Base-by-base conservation (phyloP, 768 basidiomycete genomes). In the Auricularia heimuer region DNA sequence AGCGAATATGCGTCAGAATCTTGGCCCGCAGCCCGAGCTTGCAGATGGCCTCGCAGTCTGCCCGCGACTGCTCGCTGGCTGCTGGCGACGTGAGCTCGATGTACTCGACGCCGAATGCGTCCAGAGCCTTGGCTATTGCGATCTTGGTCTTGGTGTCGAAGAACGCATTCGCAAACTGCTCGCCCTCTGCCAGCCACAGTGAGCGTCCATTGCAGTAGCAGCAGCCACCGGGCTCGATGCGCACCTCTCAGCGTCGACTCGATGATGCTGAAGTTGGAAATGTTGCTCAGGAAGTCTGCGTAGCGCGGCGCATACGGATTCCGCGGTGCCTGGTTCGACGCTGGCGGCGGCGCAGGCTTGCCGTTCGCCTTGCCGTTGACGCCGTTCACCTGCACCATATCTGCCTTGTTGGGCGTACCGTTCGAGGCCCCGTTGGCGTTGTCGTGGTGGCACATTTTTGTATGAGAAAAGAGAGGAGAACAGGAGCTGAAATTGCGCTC, bases 101-200 rank as follows among this genome's bases (percentile, higher is more conserved):
- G 83, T 99, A 99, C 75, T 99, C 97, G 65, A 98, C 97, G 72
- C 97, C 97, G 73, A 99, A 98, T 62, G 94, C 95, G 81, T 98
- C 95, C 65, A 98, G 87, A 14, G 94, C 94, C 80, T 88, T 93
- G 69, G 97, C 97, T 70, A 99, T 99, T 74, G 95, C 94, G 74
- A 98, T 97, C 85, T 99, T 99, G 78, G 95, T 98, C 81, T 95
- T 94, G 74, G 94, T 94, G 74, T 97, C 96, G 75, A 98, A 99
- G 83, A 99, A 99, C 63, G 97, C 96, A 74, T 98, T 99, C 68
- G 97, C 97, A 72, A 99, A 99, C 75, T 99, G 95, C 76, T 97
- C 95, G 65, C 94, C 95, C 89, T 97, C 95, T 96, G 71, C 45
- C 62, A 47, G 67, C 45, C 44, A 47, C 36, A 14, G 62, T 37